Evolutionary conservation across 106 monocot genomes (phyloP), one percentile per base, ranked within the genome.

Genomic region (Allium sativum): DNA sequence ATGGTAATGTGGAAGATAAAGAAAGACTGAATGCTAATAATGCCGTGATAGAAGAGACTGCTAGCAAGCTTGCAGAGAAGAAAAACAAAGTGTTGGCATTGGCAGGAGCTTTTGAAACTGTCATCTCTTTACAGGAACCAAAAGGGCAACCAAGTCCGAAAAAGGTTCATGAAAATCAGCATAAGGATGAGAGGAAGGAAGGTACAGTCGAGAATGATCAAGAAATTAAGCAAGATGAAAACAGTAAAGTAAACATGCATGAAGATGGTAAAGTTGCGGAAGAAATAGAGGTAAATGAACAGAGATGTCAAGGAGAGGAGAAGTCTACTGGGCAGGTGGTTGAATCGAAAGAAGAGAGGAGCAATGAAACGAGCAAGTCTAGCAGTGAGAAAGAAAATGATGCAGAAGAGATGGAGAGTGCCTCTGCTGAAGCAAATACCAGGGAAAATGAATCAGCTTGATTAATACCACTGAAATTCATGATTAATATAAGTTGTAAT

Each of bases 31-130:
- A 40, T 12, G 42, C 40, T 40, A 12, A 61, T 45, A 76, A 76
- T 21, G 66, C 58, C 7, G 70, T 76, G 66, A 70, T 76, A 10
- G 76, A 70, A 44, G 66, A 70, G 70, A 48, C 52, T 4, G 51
- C 48, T 14, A 66, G 70, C 50, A 62, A 48, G 61, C 7, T 63
- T 16, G 75, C 48, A 41, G 68, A 64, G 57, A 75, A 58, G 64
- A 76, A 60, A 52, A 76, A 71, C 66, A 76, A 61, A 46, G 76
- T 76, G 45, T 21, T 60, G 50, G 76, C 76, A 0, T 18, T 76
- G 45, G 76, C 69, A 11, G 76, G 76, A 2, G 76, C 70, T 0
- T 76, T 76, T 21, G 76, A 76, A 58, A 76, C 66, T 4, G 70
- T 76, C 1, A 71, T 70, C 8, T 70, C 76, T 15, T 19, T 76